These are phyloP conservation scores for Penicillium carneum DNA, from an alignment of 2,329 filamentous ascomycete genomes.

Conservation along the genomic window DNA sequence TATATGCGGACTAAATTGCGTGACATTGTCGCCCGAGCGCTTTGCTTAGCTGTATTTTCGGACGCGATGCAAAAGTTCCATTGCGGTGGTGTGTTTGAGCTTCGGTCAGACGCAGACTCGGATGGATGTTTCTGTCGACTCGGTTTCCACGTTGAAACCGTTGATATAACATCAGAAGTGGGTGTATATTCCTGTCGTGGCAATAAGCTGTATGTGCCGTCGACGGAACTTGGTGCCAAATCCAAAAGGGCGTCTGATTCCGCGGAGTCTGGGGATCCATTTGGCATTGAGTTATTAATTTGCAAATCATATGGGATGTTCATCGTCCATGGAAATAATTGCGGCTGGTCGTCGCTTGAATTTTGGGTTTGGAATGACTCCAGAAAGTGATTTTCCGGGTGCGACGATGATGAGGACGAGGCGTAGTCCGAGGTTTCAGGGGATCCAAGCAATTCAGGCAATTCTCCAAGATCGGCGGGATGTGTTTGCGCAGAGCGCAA, in stretches of 20 bases:
- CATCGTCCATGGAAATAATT: slow-evolving; percentile 9
- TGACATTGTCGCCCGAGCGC: slow-evolving; percentile 48
- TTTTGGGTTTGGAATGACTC: not conserved
- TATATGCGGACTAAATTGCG: slow-evolving; percentile 54
- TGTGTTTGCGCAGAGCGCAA: slow-evolving; percentile 18
- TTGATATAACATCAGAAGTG: not conserved
- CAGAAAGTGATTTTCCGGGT: not conserved
- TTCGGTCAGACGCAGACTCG: not conserved
- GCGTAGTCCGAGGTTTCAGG: slow-evolving; percentile 4
- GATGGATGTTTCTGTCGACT: not conserved
- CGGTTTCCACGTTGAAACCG: not conserved
- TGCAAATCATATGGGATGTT: slow-evolving; percentile 6
- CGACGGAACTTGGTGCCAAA: not conserved
- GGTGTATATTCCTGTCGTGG: slow-evolving; percentile 1
- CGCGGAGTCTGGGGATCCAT: not conserved
- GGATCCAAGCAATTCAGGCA: slow-evolving; percentile 4
- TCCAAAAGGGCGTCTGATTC: not conserved
- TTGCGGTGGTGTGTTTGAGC: not conserved
- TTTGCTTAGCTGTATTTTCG: slow-evolving; percentile 43
- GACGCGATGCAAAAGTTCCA: slow-evolving; percentile 20
- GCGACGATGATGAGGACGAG: slow-evolving; percentile 3
- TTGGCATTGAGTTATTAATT: not conserved
- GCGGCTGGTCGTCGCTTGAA: not conserved
- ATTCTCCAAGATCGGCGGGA: not conserved
- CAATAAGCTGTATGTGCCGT: not conserved